Conservation (phyloP, 148 eudicot genomes). For the Drosera capensis region DNA sequence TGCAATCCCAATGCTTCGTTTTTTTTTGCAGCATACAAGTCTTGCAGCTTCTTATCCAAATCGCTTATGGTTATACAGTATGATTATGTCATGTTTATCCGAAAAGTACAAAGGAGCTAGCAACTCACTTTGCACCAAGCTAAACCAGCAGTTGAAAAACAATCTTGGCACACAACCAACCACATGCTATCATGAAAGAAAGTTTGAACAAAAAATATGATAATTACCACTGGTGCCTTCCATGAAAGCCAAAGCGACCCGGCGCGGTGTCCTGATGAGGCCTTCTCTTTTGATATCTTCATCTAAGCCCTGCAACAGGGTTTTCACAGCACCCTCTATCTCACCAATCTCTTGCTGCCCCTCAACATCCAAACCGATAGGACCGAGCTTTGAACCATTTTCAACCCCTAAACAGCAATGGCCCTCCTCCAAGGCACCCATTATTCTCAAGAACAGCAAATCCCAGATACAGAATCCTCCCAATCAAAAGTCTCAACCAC, state of each 20-base stretch:
- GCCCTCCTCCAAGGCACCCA: conserved; percentile 85
- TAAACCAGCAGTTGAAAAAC: not conserved
- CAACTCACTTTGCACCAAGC: no score
- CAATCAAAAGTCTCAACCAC: not conserved
- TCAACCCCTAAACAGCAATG: conserved; percentile 37
- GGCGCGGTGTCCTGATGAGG: conserved; percentile 59
- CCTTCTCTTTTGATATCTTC: conserved; percentile 90
- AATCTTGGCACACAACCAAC: not conserved
- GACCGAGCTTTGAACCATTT: conserved; percentile 26
- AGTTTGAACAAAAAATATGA: not conserved
- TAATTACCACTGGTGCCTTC: conserved; percentile 70
- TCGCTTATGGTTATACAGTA: no score
- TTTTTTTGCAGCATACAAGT: no score
- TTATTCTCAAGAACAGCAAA: conserved; percentile 24
- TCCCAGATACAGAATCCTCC: not conserved
- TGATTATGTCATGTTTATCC: no score
- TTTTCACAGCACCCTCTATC: conserved; percentile 73
- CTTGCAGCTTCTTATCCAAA: no score
- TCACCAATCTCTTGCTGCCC: conserved; percentile 25
- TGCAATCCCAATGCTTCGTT: no score
- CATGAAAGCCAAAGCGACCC: conserved; percentile 80
- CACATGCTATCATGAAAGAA: not conserved
- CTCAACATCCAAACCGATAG: conserved; percentile 23
- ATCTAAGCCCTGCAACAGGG: conserved; percentile 67
- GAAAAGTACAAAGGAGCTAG: no score